Evolutionary conservation across 495 filamentous ascomycete genomes (phyloP), one percentile per base, ranked within the genome.

Genomic region (Penicillium parvum): DNA sequence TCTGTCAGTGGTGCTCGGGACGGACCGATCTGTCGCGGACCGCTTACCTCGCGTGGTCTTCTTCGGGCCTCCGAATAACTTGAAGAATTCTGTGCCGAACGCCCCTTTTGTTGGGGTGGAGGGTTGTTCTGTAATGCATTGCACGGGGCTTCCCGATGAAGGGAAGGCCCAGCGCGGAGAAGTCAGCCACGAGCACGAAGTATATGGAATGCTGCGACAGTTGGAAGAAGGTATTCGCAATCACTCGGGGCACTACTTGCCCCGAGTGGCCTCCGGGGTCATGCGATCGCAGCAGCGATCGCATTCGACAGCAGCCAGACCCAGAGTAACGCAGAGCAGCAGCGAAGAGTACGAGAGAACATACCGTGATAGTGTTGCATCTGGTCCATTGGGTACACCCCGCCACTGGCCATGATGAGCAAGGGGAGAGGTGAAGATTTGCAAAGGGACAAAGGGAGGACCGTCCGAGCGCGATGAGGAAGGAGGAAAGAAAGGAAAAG

Each of bases 11-110:
- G 16, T 28, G 38, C 16, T 39, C 27, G 27, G 36, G 6, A 27
- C 11, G 23, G 23, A 27, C 23, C 23, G 23, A 5, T 27, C 6
- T 6, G 11, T 27, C 23, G 23, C 23, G 23, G 11, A 37, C 23
- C n/a, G 34, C 3, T 23, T 37, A 67, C 65, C 67, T 64, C 67
- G 60, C 12, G 63, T 67, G 4, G 42, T 40, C 34, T 62, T 67
- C 39, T 67, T 71, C 4, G 49, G 55, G 7, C 47, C 55, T 21
- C 57, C 50, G 18, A 69, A 71, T 14, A 69, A 57, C 33, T 61
- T 65, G 47, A 71, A 58, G 43, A 66, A 58, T 28, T 71, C 67
- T 9, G 59, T 40, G 5, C 59, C 58, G 19, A 66, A 55, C 6
- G 50, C 16, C 32, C 56, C 53, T 55, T 43, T 57, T 19, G 40